Conservation (phyloP, 371 early-diverging fungal genomes). For the Lichtheimia ramosa region DNA sequence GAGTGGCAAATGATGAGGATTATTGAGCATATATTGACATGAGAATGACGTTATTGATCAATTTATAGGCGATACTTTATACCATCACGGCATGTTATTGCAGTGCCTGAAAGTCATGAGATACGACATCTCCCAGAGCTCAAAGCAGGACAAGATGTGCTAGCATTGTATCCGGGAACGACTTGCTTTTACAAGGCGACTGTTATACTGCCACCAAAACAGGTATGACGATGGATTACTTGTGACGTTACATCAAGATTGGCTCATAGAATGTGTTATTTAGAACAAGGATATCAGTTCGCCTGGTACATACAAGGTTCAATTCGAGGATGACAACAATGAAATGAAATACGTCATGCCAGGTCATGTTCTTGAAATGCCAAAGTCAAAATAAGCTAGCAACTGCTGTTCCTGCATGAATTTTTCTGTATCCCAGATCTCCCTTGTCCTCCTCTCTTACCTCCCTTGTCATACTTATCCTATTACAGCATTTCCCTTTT, state of each 20-base stretch:
- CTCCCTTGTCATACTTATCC: neutral
- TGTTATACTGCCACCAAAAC: slow-evolving; percentile 68
- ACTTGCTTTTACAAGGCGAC: slow-evolving; percentile 86
- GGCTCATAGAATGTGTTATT: neutral
- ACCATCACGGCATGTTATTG: slow-evolving; percentile 62
- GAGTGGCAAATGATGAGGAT: slow-evolving; percentile 12
- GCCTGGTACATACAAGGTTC: slow-evolving; percentile 50
- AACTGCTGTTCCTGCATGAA: neutral
- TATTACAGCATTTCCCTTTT: slow-evolving; percentile 1
- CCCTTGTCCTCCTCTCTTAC: neutral
- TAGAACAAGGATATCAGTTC: slow-evolving; percentile 40
- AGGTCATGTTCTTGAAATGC: slow-evolving; percentile 58
- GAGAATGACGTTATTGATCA: neutral
- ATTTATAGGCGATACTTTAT: slow-evolving; percentile 58
- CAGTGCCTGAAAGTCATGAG: slow-evolving; percentile 56
- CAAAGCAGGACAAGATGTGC: slow-evolving; percentile 63
- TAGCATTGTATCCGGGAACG: slow-evolving; percentile 84
- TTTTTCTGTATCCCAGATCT: neutral
- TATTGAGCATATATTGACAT: neutral
- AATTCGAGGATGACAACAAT: slow-evolving; percentile 72
- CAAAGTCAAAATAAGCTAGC: slow-evolving; percentile 47
- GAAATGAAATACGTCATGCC: slow-evolving; percentile 50
- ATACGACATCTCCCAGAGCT: slow-evolving; percentile 51
- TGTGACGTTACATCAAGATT: neutral
- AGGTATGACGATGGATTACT: slow-evolving; percentile 37